Evolutionary conservation across 257 asterid species (phyloP).

Genomic region (Misopates orontium): DNA sequence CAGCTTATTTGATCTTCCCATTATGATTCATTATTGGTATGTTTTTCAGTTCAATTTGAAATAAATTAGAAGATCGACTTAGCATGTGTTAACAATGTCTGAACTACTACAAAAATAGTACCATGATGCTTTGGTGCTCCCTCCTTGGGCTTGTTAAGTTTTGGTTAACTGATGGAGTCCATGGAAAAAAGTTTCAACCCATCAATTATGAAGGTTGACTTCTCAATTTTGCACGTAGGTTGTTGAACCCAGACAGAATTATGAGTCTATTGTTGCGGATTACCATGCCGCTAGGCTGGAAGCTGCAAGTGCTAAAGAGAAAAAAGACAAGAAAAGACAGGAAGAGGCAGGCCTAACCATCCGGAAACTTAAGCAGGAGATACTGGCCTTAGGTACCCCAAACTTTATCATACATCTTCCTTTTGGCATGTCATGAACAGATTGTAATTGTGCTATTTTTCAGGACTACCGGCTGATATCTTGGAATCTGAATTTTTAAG

Average conservation of each 20-base stretch:
- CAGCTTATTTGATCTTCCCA: background rate
- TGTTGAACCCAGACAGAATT: conserved; percentile 53
- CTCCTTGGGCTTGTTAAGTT: conserved; percentile 1
- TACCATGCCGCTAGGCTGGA: conserved; percentile 81
- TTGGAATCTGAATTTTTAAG: conserved; percentile 67
- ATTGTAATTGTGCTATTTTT: conserved; percentile 11
- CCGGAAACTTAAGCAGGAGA: conserved; percentile 79
- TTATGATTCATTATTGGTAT: background rate
- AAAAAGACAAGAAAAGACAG: conserved; percentile 78
- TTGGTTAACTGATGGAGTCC: conserved; percentile 17
- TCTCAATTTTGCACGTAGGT: conserved; percentile 43
- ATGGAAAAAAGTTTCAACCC: conserved; percentile 16
- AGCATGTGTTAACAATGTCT: background rate
- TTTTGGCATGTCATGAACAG: background rate
- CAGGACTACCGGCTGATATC: conserved; percentile 76
- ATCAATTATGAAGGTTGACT: conserved; percentile 16
- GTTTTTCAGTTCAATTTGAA: conserved; percentile 9
- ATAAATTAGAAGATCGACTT: background rate
- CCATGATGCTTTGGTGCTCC: background rate
- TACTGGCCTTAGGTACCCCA: conserved; percentile 73
- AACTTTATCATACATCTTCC: conserved; percentile 28
- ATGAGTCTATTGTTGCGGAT: conserved; percentile 66
- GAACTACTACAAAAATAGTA: background rate
- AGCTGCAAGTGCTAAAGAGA: conserved; percentile 80
- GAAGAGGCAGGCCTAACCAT: conserved; percentile 72